Evolutionary conservation across 495 filamentous ascomycete species (phyloP), one percentile per base, ranked within the genome.

Genomic region (Lichina pygmaea): DNA sequence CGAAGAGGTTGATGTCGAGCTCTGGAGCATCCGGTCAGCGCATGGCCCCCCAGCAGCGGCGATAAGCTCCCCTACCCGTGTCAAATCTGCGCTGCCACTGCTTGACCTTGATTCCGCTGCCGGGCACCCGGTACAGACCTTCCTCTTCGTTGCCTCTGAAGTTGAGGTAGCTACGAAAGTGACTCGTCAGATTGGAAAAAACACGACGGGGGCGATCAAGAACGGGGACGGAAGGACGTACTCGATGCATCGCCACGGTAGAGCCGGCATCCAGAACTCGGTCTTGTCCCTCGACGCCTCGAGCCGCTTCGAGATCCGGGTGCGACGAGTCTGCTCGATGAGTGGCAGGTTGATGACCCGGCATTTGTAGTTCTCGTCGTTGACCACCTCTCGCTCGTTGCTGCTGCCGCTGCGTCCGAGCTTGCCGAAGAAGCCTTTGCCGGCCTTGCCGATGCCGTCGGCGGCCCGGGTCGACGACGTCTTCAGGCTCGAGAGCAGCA

Each of bases 261-360:
- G 73, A 13, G 82, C 79, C 0, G 85, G 85, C 82, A 93, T 89
- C 85, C 85, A 93, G 54, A 86, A 93, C 53, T 92, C 85, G 0
- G 85, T 93, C 66, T 93, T 93, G 54, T 93, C 85, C 41, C 73
- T 66, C 12, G 81, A 91, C 46, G 78, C 70, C 54, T 84, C 80
- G 12, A 93, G 62, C 44, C 75, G 70, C 59, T 81, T 86, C 3
- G 81, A 83, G 52, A 93, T 93, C 34, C 85, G 66, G 1, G 85
- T 92, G 42, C 72, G 60, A n/a, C 84, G 68, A 6, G 84, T 81
- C 57, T 93, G 85, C 50, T 91, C 73, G 37, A 86, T 65, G 31
- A 93, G 64, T 0, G 81, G 80, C 12, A 78, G 60, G 51, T 82
- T 84, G 55, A 93, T 81, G 41, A 86, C 70, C 42, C 73, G 76